These are phyloP conservation scores for Sugiyamaella chiloensis DNA, from an alignment of 805 yeast genomes.

Conservation along the genomic window DNA sequence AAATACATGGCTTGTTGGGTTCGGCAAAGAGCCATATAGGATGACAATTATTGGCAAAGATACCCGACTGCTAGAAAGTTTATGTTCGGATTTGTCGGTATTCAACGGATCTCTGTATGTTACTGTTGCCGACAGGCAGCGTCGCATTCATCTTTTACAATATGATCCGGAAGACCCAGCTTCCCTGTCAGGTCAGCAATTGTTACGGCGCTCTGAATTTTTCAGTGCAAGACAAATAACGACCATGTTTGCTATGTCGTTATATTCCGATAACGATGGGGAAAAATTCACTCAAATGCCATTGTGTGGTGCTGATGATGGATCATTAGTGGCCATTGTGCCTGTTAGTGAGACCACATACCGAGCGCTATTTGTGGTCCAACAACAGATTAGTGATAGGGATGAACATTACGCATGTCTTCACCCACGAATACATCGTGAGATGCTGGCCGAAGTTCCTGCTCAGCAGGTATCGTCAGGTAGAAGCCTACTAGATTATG, in stretches of 20 bases:
- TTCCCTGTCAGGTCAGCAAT: conserved; percentile 73
- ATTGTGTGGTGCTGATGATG: conserved; percentile 74
- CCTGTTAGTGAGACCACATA: conserved; percentile 76
- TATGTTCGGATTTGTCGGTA: conserved; percentile 71
- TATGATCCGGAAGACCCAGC: conserved; percentile 91
- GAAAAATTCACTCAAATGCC: conserved; percentile 36
- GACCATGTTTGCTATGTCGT: conserved; percentile 29
- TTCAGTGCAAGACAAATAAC: conserved; percentile 53
- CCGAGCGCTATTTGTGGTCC: conserved; percentile 77
- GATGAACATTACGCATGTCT: conserved; percentile 72
- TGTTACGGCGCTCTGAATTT: conserved; percentile 68
- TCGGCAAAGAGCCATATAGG: conserved; percentile 92
- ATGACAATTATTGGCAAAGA: conserved; percentile 79
- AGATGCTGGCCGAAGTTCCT: conserved; percentile 14
- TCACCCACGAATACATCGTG: conserved; percentile 53
- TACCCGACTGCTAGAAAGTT: conserved; percentile 56
- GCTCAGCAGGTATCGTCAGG: conserved; percentile 12
- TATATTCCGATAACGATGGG: conserved; percentile 7
- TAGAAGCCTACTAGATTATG: conserved; percentile 30
- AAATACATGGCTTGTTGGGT: conserved; percentile 77
- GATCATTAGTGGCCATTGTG: conserved; percentile 66
- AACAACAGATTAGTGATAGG: conserved; percentile 81
- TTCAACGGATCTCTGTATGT: conserved; percentile 67
- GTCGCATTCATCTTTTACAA: conserved; percentile 66
- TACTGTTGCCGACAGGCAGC: conserved; percentile 64